Conservation (phyloP, 2,329 filamentous ascomycete genomes). For the Epichloe baconii region DNA sequence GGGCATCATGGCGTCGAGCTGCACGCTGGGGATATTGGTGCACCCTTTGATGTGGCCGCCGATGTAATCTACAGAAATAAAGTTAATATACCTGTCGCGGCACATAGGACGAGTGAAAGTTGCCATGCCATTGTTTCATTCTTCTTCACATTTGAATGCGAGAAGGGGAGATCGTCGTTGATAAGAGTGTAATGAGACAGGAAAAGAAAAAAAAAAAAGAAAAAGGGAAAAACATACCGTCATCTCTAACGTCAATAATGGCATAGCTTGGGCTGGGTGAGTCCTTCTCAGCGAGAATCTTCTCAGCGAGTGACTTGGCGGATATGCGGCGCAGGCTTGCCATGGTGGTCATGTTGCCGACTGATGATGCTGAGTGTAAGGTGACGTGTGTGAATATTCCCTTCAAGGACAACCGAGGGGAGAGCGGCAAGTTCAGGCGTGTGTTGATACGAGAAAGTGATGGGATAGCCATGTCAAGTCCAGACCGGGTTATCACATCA, state of each 20-base stretch:
- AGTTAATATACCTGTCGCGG: not conserved
- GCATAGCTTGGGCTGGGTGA: constrained; percentile 40
- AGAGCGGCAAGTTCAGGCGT: not conserved
- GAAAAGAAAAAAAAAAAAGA: not conserved
- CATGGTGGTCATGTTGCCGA: constrained; percentile 37
- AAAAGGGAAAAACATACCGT: constrained; percentile 34
- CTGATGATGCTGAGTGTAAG: not conserved
- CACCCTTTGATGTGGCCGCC: constrained; percentile 78
- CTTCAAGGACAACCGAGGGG: not conserved
- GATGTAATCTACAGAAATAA: constrained; percentile 53
- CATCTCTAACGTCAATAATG: constrained; percentile 81
- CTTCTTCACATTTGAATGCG: no score
- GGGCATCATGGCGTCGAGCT: constrained; percentile 64
- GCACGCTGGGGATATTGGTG: constrained; percentile 59
- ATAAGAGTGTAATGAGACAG: not conserved
- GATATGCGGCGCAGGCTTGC: constrained; percentile 53
- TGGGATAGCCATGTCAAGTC: not conserved
- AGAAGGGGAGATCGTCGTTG: no score
- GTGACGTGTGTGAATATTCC: not conserved
- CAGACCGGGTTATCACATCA: not conserved
- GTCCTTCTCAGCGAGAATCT: constrained; percentile 41
- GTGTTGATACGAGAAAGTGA: not conserved
- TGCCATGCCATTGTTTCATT: no score
- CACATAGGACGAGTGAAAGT: no score
- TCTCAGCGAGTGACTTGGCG: constrained; percentile 52